Evolutionary conservation across 139 green algal species (phyloP), one percentile per base, ranked within the genome.

Genomic region (Chlorella sp.): DNA sequence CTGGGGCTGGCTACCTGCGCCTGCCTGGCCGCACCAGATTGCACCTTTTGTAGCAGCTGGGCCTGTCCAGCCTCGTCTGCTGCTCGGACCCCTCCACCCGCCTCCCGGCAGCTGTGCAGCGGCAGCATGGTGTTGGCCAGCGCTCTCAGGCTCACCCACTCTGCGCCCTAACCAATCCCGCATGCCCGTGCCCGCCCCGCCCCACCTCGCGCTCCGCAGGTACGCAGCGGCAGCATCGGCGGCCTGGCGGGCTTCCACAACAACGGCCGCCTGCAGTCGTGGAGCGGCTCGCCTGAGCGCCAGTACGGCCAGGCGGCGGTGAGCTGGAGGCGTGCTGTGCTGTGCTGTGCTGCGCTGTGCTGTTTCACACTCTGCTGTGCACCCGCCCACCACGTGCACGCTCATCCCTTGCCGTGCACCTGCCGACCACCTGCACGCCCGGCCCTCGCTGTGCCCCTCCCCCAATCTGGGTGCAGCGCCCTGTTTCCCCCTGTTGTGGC

Each of bases 261-360:
- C 79, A 84, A 84, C 79, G 79, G 79, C 9, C 79, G 79, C 56
- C 77, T 83, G 77, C 77, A 83, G 77, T 83, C 77, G 24, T 83
- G 77, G 77, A 83, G 58, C 40, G 77, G 77, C 58, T 64, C 41
- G 14, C 77, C 77, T 0, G 77, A 82, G 58, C 77, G 77, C 54
- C 58, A 68, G 76, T 83, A 83, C 43, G 77, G 77, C 38, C 76
- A 82, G 76, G 40, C 56, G 60, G 51, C 51, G 51, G 51, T 60
- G 51, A 60, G 51, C 13, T 16, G 9, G 51, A 11, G 22, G 51
- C 51, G 51, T 60, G 51, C 51, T 60, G 51, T 24, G 16, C 51
- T 26, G 51, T 24, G 13, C 16, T 60, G 51, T 60, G 51, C 51
- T 24, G 51, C 51, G 51, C 46, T 11, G 7, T 54, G 46, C 46